Evolutionary conservation across 257 asterid genomes (phyloP).

Genomic region (Solanum sitiens): DNA sequence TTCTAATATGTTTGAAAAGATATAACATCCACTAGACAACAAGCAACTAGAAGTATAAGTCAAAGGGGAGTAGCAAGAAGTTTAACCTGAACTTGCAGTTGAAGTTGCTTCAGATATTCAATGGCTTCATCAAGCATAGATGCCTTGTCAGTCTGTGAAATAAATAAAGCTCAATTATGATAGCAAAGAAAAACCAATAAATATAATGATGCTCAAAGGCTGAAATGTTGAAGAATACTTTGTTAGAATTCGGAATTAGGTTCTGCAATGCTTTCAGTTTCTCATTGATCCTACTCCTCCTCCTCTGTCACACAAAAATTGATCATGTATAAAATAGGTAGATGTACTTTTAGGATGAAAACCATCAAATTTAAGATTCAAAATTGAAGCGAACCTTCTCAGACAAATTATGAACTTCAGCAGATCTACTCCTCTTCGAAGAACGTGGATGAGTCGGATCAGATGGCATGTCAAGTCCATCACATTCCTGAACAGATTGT

Average conservation of each 20-base stretch:
- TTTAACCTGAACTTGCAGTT: constrained; percentile 88
- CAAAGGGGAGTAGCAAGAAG: constrained; percentile 4
- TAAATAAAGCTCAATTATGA: constrained; percentile 6
- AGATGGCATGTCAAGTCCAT: constrained; percentile 29
- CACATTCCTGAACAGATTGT: constrained; percentile 34
- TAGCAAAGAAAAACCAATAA: neutral
- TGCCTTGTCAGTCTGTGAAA: constrained; percentile 84
- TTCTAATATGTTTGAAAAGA: neutral
- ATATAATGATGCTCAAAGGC: neutral
- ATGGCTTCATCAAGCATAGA: constrained; percentile 98
- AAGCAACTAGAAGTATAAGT: neutral
- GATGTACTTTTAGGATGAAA: neutral
- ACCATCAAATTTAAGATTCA: neutral
- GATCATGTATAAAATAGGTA: constrained; percentile 1
- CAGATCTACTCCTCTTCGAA: constrained; percentile 88
- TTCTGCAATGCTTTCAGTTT: constrained; percentile 90
- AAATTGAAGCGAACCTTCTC: constrained; percentile 58
- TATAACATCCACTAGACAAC: neutral
- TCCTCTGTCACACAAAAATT: constrained; percentile 49
- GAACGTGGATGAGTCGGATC: constrained; percentile 45
- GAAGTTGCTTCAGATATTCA: constrained; percentile 95
- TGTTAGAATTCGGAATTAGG: constrained; percentile 85
- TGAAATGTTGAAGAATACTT: constrained; percentile 19
- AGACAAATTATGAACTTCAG: constrained; percentile 86
- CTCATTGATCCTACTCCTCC: constrained; percentile 94